Evolutionary conservation across 495 filamentous ascomycete species (phyloP).

Genomic region (Hypoxylon fragiforme): DNA sequence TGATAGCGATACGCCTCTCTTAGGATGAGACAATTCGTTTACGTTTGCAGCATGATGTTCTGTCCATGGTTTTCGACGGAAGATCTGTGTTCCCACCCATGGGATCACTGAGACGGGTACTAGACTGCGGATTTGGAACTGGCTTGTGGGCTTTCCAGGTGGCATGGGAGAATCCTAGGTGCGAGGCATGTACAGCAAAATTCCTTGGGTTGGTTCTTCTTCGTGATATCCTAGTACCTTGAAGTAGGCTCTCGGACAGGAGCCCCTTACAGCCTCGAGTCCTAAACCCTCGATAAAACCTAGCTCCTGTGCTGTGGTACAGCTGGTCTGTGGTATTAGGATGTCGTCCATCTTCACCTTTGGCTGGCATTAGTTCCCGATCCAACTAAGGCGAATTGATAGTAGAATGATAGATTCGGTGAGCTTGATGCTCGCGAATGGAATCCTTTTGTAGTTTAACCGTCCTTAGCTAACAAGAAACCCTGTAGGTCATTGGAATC

Average conservation of each 20-base stretch:
- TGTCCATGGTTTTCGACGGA: slow-evolving; percentile 73
- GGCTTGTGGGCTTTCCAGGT: slow-evolving; percentile 56
- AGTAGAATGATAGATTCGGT: slow-evolving; percentile 6
- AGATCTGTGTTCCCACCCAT: slow-evolving; percentile 81
- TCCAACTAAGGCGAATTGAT: background rate
- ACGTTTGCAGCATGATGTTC: slow-evolving; percentile 67
- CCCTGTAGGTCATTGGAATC: slow-evolving; percentile 71
- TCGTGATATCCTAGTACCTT: background rate
- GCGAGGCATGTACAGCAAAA: slow-evolving; percentile 62
- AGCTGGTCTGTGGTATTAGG: background rate
- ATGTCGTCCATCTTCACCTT: background rate
- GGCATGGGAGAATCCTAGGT: slow-evolving; percentile 66
- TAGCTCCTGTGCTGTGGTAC: background rate
- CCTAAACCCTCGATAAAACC: slow-evolving; percentile 1
- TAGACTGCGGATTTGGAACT: slow-evolving; percentile 79
- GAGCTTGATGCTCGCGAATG: slow-evolving; percentile 10
- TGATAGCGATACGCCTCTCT: slow-evolving; percentile 27
- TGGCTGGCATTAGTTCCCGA: too few species aligned
- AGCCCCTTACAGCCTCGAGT: background rate
- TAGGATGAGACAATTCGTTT: slow-evolving; percentile 84
- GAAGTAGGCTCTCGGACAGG: background rate
- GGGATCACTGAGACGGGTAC: slow-evolving; percentile 60
- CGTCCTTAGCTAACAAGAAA: slow-evolving; percentile 5
- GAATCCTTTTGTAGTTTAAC: slow-evolving; percentile 6
- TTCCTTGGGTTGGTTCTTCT: slow-evolving; percentile 16